Percentiles rank a stretch among this genome's conserved stretches.
Evolutionary conservation across 257 asterid genomes (phyloP).

Genomic region (Solanum rostratum): DNA sequence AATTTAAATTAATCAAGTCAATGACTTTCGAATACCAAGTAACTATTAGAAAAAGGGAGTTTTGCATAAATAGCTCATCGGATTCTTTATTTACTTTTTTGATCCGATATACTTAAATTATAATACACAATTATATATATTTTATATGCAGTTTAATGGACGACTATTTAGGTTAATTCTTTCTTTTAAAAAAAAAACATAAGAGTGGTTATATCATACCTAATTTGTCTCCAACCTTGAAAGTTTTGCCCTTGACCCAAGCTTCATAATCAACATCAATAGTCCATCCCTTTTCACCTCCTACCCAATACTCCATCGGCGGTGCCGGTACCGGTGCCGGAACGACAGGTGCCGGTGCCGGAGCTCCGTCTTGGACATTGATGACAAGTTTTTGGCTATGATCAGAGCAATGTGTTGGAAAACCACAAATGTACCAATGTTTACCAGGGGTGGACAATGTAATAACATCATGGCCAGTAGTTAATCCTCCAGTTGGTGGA

Average conservation of each 20-base stretch:
- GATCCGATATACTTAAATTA: background rate
- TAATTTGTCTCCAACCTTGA: slow-evolving; percentile 5
- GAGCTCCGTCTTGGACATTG: background rate
- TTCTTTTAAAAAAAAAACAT: background rate
- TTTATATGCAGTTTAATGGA: too few relatives aligned
- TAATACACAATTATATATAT: background rate
- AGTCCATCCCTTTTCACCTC: background rate
- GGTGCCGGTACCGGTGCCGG: background rate
- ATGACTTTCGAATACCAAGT: background rate
- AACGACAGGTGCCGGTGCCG: background rate
- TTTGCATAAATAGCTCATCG: accelerated
- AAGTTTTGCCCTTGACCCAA: background rate
- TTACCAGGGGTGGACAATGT: background rate
- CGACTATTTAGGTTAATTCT: too few relatives aligned
- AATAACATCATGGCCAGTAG: background rate
- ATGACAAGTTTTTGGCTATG: slow-evolving; percentile 8
- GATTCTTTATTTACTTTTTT: background rate
- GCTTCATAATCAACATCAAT: background rate
- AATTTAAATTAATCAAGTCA: background rate
- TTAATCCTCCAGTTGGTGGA: background rate
- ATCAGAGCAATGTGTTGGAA: background rate
- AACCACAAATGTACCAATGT: slow-evolving; percentile 16
- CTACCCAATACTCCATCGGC: background rate
- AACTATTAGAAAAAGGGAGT: background rate
- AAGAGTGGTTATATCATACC: background rate